These are phyloP conservation scores for Fulvia fulva DNA, from an alignment of 2,329 filamentous ascomycete genomes.

Conservation along the genomic window DNA sequence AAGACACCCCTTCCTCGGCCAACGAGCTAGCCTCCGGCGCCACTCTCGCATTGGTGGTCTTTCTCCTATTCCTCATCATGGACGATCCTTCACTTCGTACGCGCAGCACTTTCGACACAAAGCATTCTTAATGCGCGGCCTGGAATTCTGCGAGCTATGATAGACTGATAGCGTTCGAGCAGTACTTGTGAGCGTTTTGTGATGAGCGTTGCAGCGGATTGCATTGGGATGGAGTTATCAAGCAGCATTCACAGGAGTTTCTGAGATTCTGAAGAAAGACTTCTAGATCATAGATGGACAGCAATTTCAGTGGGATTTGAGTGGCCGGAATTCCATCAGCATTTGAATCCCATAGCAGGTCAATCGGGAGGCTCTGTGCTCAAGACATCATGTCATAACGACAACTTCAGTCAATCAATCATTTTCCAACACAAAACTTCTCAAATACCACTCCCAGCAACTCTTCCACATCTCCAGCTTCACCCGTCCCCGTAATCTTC, in stretches of 20 bases:
- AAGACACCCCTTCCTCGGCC: conserved; percentile 2
- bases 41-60: conserved; percentile 1
- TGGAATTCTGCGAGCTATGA: background rate
- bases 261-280: background rate
- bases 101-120: background rate
- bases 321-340: background rate
- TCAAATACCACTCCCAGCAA: conserved; percentile 96
- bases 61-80: conserved; percentile 4
- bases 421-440: conserved; percentile 58
- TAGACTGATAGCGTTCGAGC: conserved; percentile 1
- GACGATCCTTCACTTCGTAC: conserved; percentile 1
- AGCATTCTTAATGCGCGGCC: conserved; percentile 1
- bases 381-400: background rate
- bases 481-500: conserved; percentile 80
- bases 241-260: conserved; percentile 13
- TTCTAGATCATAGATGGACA: conserved; percentile 1
- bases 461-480: conserved; percentile 87
- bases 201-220: conserved; percentile 2
- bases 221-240: background rate
- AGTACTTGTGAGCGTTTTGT: background rate
- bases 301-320: background rate
- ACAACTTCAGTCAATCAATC: background rate
- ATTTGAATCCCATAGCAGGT: background rate
- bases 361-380: conserved; percentile 3
- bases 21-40: conserved; percentile 16